Percentiles rank a stretch among this genome's conserved stretches.
These are phyloP conservation scores for Hypocreales sp. DNA, from an alignment of 2,329 filamentous ascomycete genomes.

Conservation along the genomic window DNA sequence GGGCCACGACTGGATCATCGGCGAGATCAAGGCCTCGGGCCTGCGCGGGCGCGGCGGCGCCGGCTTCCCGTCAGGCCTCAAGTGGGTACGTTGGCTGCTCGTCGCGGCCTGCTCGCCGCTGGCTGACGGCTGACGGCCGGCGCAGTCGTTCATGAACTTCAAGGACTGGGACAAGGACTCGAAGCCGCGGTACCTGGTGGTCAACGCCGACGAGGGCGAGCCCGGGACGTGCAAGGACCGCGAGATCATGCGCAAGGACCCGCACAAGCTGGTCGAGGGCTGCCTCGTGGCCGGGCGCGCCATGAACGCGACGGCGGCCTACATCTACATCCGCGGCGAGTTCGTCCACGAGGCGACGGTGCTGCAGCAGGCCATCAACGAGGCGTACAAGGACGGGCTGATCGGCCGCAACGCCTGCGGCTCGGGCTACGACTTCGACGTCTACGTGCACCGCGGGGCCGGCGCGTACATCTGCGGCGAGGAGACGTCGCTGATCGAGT, in stretches of 20 bases:
- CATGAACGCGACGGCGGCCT: conserved; percentile 97
- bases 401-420: conserved; percentile 98
- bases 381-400: conserved; percentile 85
- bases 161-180: conserved; percentile 98
- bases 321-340: conserved; percentile 98
- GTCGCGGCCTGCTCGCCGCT: too few relatives aligned
- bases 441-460: conserved; percentile 91
- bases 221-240: conserved; percentile 98
- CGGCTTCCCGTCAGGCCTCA: conserved; percentile 93
- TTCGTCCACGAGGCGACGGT: conserved; percentile 93
- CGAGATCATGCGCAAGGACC: conserved; percentile 99
- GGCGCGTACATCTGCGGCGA: conserved; percentile 97
- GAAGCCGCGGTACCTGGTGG: conserved; percentile 90
- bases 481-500: conserved; percentile 96
- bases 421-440: conserved; percentile 94
- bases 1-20: conserved; percentile 97
- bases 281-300: conserved; percentile 90
- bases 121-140: conserved; percentile 2
- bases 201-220: conserved; percentile 98
- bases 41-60: conserved; percentile 91
- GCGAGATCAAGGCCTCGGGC: conserved; percentile 92
- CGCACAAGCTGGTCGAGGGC: conserved; percentile 96
- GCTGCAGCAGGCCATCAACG: conserved; percentile 89
- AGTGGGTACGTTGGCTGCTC: conserved; percentile 61
- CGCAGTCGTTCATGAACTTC: conserved; percentile 97